Evolutionary conservation across 1,284 basidiomycete species (phyloP), one percentile per base, ranked within the genome.

Genomic region (Sphagnurus paluster): DNA sequence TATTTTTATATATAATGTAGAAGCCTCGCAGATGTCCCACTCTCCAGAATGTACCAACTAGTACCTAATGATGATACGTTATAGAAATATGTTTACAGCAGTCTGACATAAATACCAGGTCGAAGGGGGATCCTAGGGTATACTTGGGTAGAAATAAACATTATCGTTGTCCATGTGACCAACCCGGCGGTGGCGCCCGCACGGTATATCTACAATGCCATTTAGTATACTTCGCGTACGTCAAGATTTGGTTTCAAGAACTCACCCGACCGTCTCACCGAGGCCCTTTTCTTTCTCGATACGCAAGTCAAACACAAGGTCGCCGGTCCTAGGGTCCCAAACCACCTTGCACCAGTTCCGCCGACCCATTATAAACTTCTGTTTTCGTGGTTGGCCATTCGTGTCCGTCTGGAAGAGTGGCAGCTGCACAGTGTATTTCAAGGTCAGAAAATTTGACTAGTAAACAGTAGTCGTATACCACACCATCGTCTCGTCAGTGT

Each of bases 321-420:
- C 87, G 0, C 85, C 85, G 1, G 77, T 77, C 1, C 56, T 42
- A 3, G 65, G 59, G 33, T 89, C 77, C 68, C 80, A 87, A 24
- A 79, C 71, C 4, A 90, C 81, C n/a, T 77, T 76, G 56, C 92
- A 89, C 82, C 93, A 99, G 66, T 99, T 99, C 33, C 96, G 79
- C 39, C 83, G 76, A 1, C 90, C 89, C 79, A 93, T 93, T 46
- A 95, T 86, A 59, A 76, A 83, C 60, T 86, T 90, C 55, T 86
- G 83, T 60, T 86, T 85, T 19, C 79, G 73, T 10, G 71, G 48
- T 33, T 77, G 74, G 0, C 90, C 95, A 51, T 92, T 79, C 2
- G 93, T 80, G 46, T 97, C 93, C 13, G 72, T 75, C 6, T 74
- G 66, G 65, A 98, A 97, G 5, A 97, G 55, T 2, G 90, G 89